Base-by-base conservation (phyloP, 352 stramenopile genomes). In the Phytophthora aleatoria region DNA sequence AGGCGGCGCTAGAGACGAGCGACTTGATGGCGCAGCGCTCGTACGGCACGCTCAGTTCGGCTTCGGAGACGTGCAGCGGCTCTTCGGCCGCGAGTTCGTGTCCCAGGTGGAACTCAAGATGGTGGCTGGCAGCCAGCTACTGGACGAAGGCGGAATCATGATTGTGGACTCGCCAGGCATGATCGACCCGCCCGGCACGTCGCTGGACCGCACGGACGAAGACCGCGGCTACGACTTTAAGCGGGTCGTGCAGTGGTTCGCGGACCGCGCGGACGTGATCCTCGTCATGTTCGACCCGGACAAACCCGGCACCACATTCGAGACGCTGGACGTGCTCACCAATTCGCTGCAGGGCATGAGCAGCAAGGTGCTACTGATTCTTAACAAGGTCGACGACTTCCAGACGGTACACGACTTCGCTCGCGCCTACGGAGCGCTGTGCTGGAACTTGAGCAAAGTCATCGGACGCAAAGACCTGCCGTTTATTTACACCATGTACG, bases 321-420 rank as follows among this genome's bases (percentile, higher is more conserved):
- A 96, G 69, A 94, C 87, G 50, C 82, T 96, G 31, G 84, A 96
- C 42, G 87, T 96, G 60, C 75, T 96, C 50, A 96, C 87, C 13
- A 85, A 76, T 13, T 92, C 83, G 12, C 69, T 96, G 16, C 64
- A 80, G 16, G 84, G 86, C 0, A 79, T 94, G 49, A 90, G 83
- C 42, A 93, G 79, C 57, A 96, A 96, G 41, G 71, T 96, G 48
- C 64, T 91, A 54, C 71, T 96, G 28, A 94, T 96, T 50, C 57
- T 96, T 27, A 96, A 96, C 79, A 96, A 96, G 73, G 87, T 96
- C 26, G 87, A 96, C 62, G 87, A 96, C 62, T 96, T 96, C 54
- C 81, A 77, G 43, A 87, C 85, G 8, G 87, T 96, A 24, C 87
- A 96, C 54, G 87, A 96, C 71, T 96, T 96, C 71, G 85, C 87